Base-by-base conservation (phyloP, 2,329 filamentous ascomycete genomes). In the Dryadomyces sulphureus region DNA sequence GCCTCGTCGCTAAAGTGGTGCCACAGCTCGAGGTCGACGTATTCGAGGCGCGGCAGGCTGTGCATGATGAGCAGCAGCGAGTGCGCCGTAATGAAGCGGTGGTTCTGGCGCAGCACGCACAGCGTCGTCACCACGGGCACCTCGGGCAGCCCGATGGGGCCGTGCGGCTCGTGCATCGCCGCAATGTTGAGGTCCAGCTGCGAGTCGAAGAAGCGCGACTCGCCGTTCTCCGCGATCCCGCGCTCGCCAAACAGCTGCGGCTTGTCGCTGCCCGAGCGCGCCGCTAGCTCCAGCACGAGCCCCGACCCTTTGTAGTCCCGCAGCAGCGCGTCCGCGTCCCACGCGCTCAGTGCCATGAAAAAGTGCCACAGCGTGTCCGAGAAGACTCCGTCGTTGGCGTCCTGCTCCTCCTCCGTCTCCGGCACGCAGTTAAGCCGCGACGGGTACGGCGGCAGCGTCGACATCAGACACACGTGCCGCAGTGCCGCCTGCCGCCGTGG, bases 351-450 rank as follows among this genome's bases (percentile, higher is more conserved):
- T 11, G 54, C 48, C n/a, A 52, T 43, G 38, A 59, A 57, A 12
- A 57, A 43, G 40, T 51, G 52, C 49, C 50, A 54, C 35, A 58
- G 48, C 12, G 47, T 46, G 38, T 45, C 50, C 8, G 56, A 54
- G 43, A 58, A 59, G 41, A 46, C 48, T 17, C 49, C 27, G 21
- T 57, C 55, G 42, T 59, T 57, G 41, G 48, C 47, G 36, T 56
- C 52, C 44, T 56, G 54, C 27, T 59, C 56, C 17, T 53, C 47
- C 20, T 55, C 51, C 2, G 47, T 50, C 41, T 58, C 55, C 8
- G 49, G 51, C n/a, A 50, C 40, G 22, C 50, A 45, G 38, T 42
- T 45, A 14, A 52, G 43, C 40, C 49, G 49, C 32, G 45, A 43
- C 20, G 46, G 19, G 40, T 57, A 57, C 27, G 48, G 50, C 25